Evolutionary conservation across 1,284 basidiomycete genomes (phyloP).

Genomic region (Pascua guehoae): DNA sequence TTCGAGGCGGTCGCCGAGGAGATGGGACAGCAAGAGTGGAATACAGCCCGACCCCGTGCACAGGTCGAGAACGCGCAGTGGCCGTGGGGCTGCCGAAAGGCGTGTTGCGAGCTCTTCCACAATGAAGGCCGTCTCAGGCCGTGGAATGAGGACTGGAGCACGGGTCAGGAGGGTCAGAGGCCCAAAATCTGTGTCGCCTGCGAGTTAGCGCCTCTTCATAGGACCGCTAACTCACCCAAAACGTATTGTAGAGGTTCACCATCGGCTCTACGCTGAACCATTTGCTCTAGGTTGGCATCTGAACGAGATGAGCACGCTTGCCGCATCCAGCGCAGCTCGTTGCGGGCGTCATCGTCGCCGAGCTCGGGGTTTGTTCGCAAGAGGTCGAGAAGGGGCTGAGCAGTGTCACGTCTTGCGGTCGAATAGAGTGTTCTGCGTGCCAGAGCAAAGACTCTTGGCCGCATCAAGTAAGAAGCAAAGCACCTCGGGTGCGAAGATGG

Average conservation of each 20-base stretch:
- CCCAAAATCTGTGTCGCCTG: slow-evolving; percentile 84
- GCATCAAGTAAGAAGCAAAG: too few relatives aligned
- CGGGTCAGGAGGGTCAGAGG: slow-evolving; percentile 66
- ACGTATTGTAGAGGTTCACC: slow-evolving; percentile 90
- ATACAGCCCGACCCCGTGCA: slow-evolving; percentile 89
- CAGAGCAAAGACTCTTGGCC: too few relatives aligned
- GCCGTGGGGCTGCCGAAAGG: slow-evolving; percentile 12
- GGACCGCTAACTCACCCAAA: slow-evolving; percentile 57
- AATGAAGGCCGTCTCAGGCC: slow-evolving; percentile 79
- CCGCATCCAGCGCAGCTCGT: slow-evolving; percentile 44
- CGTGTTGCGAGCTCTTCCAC: slow-evolving; percentile 52
- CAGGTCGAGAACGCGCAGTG: slow-evolving; percentile 64
- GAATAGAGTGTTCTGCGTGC: too few relatives aligned
- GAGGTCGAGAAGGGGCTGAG: slow-evolving; percentile 1
- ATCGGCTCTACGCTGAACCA: slow-evolving; percentile 48
- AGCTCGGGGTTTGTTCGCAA: slow-evolving; percentile 38
- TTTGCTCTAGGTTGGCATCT: slow-evolving; percentile 17
- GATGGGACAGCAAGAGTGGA: slow-evolving; percentile 68
- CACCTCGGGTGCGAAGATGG: too few relatives aligned
- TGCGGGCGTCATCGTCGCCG: slow-evolving; percentile 26
- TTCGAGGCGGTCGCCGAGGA: slow-evolving; percentile 56
- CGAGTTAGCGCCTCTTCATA: background rate
- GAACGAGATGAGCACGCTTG: slow-evolving; percentile 1
- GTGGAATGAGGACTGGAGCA: slow-evolving; percentile 79
- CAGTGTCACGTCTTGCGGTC: too few relatives aligned